Evolutionary conservation across 768 basidiomycete species (phyloP).

Genomic region (Candolleomyces aberdarensis): DNA sequence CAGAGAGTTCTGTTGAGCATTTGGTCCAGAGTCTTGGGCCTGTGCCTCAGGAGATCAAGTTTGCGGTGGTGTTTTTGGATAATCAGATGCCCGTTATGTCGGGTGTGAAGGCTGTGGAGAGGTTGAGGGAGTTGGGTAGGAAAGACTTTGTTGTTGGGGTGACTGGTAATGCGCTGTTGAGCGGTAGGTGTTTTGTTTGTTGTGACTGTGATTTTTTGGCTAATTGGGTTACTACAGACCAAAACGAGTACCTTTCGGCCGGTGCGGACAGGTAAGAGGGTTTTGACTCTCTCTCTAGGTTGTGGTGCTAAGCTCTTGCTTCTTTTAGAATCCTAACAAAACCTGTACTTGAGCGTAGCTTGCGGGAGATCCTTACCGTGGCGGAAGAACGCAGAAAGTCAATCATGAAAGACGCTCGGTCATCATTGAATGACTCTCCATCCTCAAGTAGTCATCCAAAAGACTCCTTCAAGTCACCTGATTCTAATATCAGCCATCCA

Average conservation of each 20-base stretch:
- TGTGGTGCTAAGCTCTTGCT: constrained; percentile 8
- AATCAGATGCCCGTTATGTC: constrained; percentile 87
- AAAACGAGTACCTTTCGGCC: constrained; percentile 71
- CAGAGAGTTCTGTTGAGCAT: background rate
- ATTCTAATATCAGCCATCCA: background rate
- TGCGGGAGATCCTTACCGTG: constrained; percentile 40
- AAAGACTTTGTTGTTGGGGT: constrained; percentile 81
- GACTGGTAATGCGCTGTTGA: constrained; percentile 60
- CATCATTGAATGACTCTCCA: background rate
- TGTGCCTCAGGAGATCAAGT: constrained; percentile 33
- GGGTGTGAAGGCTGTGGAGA: constrained; percentile 64
- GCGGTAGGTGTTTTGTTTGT: constrained; percentile 27
- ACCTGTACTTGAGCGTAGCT: constrained; percentile 65
- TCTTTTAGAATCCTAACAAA: constrained; percentile 67
- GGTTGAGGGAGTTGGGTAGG: constrained; percentile 62
- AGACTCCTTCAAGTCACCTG: background rate
- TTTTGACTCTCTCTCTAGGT: background rate
- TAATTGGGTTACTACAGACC: constrained; percentile 43
- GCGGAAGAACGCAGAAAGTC: constrained; percentile 47
- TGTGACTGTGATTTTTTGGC: constrained; percentile 6
- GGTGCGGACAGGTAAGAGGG: constrained; percentile 67
- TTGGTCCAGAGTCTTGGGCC: constrained; percentile 2
- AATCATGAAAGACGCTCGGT: background rate
- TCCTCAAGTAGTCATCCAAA: background rate
- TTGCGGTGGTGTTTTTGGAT: constrained; percentile 49